Evolutionary conservation across 345 rosid genomes (phyloP).

Genomic region (Sonneratia caseolaris): DNA sequence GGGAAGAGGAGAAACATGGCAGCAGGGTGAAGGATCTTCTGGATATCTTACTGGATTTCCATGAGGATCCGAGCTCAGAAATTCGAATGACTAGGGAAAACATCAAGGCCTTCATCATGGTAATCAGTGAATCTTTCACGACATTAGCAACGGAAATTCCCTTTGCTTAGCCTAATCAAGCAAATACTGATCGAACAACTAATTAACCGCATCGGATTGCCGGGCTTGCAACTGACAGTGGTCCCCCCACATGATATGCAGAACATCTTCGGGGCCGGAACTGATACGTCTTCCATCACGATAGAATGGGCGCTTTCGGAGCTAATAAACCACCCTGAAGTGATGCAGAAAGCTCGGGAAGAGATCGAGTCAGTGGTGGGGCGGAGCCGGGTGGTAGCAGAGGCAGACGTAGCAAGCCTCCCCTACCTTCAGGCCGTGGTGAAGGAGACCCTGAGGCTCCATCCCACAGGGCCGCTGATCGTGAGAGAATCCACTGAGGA

Average conservation of each 20-base stretch:
- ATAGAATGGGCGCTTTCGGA: conserved; percentile 72
- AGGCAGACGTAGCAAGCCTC: conserved; percentile 48
- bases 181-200: background rate
- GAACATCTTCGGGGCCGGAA: conserved; percentile 48
- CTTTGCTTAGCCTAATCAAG: background rate
- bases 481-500: conserved; percentile 38
- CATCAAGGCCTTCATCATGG: conserved; percentile 49
- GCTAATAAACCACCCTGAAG: conserved; percentile 52
- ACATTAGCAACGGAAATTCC: background rate
- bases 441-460: conserved; percentile 63
- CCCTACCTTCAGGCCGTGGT: conserved; percentile 52
- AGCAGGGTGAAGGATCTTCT: conserved; percentile 30
- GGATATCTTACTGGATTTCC: conserved; percentile 32
- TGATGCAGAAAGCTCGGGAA: conserved; percentile 40
- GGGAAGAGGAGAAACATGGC: conserved; percentile 13
- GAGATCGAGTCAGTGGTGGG: conserved; percentile 57
- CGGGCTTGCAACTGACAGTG: background rate
- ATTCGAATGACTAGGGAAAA: conserved; percentile 38
- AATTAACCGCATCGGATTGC: background rate
- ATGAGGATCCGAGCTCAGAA: conserved; percentile 34
- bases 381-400: conserved; percentile 35
- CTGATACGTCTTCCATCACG: conserved; percentile 42
- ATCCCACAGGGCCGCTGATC: conserved; percentile 49
- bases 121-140: conserved; percentile 4
- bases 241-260: conserved; percentile 10